phyloP scores from a whole-genome alignment of 306 rosid species.

The Rosa multiflora region DNA sequence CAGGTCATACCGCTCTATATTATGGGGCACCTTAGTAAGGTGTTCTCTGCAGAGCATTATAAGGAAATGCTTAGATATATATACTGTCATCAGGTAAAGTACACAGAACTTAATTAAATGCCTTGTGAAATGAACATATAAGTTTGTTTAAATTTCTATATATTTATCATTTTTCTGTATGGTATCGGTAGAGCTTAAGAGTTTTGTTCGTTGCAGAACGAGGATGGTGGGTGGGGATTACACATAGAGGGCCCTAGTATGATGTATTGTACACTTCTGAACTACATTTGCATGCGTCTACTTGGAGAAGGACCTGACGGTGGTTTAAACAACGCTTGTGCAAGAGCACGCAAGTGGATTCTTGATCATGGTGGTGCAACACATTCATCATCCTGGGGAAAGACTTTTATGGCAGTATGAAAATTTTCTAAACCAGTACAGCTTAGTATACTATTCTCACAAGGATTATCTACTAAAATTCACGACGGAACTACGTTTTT shows the following conservation, averaged over 20 bases:
- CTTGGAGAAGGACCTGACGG: slow-evolving; percentile 73
- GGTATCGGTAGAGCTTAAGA: not conserved
- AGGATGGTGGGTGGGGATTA: slow-evolving; percentile 91
- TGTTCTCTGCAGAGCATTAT: slow-evolving; percentile 42
- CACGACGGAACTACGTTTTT: not conserved
- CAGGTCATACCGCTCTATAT: slow-evolving; percentile 69
- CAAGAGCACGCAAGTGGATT: slow-evolving; percentile 69
- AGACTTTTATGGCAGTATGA: slow-evolving; percentile 69
- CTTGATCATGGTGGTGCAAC: slow-evolving; percentile 60
- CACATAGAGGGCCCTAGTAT: slow-evolving; percentile 76
- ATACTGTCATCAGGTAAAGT: slow-evolving; percentile 58
- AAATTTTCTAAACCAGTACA: not conserved
- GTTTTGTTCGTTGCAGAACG: slow-evolving; percentile 3
- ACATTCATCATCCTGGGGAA: slow-evolving; percentile 70
- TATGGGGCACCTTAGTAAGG: slow-evolving; percentile 47
- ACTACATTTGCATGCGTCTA: slow-evolving; percentile 60
- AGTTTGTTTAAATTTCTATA: not conserved
- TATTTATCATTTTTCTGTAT: not conserved
- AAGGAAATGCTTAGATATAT: slow-evolving; percentile 63
- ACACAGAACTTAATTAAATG: not conserved
- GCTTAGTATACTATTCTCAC: not conserved
- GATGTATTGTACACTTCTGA: slow-evolving; percentile 63
- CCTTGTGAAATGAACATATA: not conserved
- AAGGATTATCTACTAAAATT: not conserved
- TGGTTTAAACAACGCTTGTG: slow-evolving; percentile 58